A percentile compares a stretch with the other conserved stretches of the same genome.
Conservation (phyloP, 208 protist genomes). For the Histomonas meleagridis region DNA sequence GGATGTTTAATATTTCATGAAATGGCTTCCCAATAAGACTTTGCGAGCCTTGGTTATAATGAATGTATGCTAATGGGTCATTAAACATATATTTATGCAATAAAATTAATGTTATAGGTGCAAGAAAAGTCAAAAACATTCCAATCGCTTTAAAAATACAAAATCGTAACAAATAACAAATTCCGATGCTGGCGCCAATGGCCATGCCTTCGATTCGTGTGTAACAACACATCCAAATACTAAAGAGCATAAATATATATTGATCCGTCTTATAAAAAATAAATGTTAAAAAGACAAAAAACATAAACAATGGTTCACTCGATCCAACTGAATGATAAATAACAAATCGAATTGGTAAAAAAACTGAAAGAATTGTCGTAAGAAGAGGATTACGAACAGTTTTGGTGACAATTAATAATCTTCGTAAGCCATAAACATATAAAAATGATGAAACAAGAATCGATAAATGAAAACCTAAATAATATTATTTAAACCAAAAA, state of each 20-base stretch:
- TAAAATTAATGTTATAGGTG: not conserved
- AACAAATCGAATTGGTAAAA: not conserved
- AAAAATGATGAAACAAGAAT: not conserved
- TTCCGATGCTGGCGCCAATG: not conserved
- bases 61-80: not conserved
- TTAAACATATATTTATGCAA: not conserved
- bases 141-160: not conserved
- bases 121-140: constrained; percentile 27
- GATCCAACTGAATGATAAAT: constrained; percentile 14
- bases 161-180: not conserved
- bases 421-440: not conserved
- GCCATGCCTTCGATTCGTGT: constrained; percentile 21
- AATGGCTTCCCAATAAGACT: not conserved
- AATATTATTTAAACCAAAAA: not conserved
- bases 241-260: not conserved
- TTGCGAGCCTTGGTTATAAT: not conserved
- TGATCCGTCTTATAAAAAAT: not conserved
- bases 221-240: not conserved
- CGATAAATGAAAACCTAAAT: too few species aligned
- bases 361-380: not conserved
- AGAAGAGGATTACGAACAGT: not conserved
- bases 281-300: not conserved
- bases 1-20: not conserved
- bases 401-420: not conserved
- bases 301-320: not conserved